Conservation (phyloP, 352 stramenopile species). For the Phytophthora aleatoria region DNA sequence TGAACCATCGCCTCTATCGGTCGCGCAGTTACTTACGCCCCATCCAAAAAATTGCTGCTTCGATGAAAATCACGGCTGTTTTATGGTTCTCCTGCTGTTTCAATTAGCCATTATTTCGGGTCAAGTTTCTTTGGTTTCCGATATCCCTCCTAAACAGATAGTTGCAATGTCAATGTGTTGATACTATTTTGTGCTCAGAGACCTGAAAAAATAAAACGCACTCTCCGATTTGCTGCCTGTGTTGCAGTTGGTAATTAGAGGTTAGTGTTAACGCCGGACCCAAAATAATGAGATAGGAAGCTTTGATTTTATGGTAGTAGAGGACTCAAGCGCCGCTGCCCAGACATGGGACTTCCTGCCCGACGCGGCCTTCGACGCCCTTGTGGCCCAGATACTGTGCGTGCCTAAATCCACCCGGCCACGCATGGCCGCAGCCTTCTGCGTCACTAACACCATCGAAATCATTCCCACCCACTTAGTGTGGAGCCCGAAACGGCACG, state of each 20-base stretch:
- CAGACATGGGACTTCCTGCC: conserved; percentile 34
- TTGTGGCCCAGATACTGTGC: conserved; percentile 59
- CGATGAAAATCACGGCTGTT: conserved; percentile 4
- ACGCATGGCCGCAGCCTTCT: conserved; percentile 6
- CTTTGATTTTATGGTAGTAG: conserved; percentile 19
- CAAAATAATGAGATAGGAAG: conserved; percentile 11
- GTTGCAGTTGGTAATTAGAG: neutral
- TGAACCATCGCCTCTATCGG: neutral
- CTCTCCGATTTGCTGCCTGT: neutral
- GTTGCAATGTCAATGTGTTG: neutral
- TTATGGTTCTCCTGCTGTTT: neutral
- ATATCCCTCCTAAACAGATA: neutral
- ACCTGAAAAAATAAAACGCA: conserved; percentile 2
- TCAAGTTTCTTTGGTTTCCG: neutral
- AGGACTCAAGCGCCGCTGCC: conserved; percentile 4
- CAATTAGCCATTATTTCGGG: neutral
- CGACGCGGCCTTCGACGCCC: conserved; percentile 50
- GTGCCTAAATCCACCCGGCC: conserved; percentile 9
- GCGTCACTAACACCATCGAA: neutral
- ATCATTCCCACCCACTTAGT: conserved; percentile 29
- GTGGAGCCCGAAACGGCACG: conserved; percentile 6
- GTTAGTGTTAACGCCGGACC: too few species aligned
- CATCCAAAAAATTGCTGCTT: conserved; percentile 2
- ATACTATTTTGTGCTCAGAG: neutral
- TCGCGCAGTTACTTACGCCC: neutral